Percentiles rank a stretch among this genome's conserved stretches.
These are phyloP conservation scores for Pseudonitzschia multiseries DNA, from an alignment of 108 stramenopile species.

Conservation along the genomic window DNA sequence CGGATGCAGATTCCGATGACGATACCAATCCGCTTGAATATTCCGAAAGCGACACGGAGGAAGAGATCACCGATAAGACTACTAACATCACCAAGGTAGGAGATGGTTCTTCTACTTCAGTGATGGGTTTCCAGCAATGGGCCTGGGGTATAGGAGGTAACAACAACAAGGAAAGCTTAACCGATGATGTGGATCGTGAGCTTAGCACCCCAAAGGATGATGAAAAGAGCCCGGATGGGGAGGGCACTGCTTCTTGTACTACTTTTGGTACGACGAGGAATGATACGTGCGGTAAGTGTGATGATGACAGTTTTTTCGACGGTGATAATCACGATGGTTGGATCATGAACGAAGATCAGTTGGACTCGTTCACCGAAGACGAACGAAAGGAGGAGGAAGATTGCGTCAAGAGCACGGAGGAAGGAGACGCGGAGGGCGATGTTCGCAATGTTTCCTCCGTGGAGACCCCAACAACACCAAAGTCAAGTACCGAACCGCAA, in stretches of 20 bases:
- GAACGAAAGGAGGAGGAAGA: not conserved
- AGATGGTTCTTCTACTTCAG: not conserved
- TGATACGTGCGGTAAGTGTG: not conserved
- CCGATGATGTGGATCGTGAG: not conserved
- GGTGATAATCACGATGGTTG: not conserved
- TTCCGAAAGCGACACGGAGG: not conserved
- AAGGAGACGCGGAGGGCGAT: not conserved
- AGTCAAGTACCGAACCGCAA: not conserved
- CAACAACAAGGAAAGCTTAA: not conserved
- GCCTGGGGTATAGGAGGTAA: not conserved
- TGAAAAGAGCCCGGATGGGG: not conserved
- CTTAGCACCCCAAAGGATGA: not conserved
- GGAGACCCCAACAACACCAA: not conserved
- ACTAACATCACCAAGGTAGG: not conserved
- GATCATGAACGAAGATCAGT: conserved; percentile 13
- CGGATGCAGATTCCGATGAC: too few species aligned
- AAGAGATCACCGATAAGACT: not conserved
- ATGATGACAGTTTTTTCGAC: too few species aligned
- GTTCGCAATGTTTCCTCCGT: not conserved
- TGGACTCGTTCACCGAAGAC: not conserved
- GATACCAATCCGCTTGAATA: not conserved
- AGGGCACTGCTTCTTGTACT: not conserved
- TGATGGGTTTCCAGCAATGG: conserved; percentile 9
- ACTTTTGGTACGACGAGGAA: not conserved
- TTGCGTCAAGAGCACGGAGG: not conserved